A percentile compares a stretch with the other conserved stretches of the same genome.
phyloP scores from a whole-genome alignment of 371 early-diverging fungal species.

The Mortierella polycephala region DNA sequence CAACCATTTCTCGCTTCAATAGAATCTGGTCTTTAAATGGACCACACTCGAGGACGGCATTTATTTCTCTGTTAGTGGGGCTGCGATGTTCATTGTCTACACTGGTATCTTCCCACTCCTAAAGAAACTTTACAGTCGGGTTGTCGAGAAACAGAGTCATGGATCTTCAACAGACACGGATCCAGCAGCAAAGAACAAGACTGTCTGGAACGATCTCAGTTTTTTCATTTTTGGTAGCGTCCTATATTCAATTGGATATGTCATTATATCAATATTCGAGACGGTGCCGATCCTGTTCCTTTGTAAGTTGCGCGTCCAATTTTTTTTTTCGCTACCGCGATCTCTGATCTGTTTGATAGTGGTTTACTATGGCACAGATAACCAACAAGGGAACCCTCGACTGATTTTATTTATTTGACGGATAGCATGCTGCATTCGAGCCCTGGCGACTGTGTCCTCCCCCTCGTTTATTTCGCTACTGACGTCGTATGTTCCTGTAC shows the following conservation, averaged over 20 bases:
- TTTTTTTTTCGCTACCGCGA: neutral
- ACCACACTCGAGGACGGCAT: neutral
- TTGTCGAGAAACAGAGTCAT: slow-evolving; percentile 4
- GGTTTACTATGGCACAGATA: neutral
- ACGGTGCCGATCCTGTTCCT: slow-evolving; percentile 10
- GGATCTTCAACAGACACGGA: neutral
- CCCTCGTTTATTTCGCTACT: slow-evolving; percentile 29
- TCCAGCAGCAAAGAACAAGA: neutral
- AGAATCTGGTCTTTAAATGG: slow-evolving; percentile 45
- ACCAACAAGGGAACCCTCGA: neutral
- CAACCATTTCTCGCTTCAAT: neutral
- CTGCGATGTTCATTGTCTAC: slow-evolving; percentile 27
- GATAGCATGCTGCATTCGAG: slow-evolving; percentile 18
- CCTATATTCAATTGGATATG: slow-evolving; percentile 4
- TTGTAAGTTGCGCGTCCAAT: slow-evolving; percentile 14
- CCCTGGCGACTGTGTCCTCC: slow-evolving; percentile 12
- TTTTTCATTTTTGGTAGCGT: slow-evolving; percentile 32
- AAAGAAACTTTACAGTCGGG: slow-evolving; percentile 22
- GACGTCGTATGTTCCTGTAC: slow-evolving; percentile 22
- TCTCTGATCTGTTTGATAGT: neutral
- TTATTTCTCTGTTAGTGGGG: slow-evolving; percentile 18
- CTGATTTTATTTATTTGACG: neutral
- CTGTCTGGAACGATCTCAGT: slow-evolving; percentile 14
- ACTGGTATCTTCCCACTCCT: slow-evolving; percentile 22
- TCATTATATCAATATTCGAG: slow-evolving; percentile 12